A percentile compares a stretch with the other conserved stretches of the same genome.
Evolutionary conservation across 495 filamentous ascomycete species (phyloP).

Genomic region (Stereocaulon alpinum): DNA sequence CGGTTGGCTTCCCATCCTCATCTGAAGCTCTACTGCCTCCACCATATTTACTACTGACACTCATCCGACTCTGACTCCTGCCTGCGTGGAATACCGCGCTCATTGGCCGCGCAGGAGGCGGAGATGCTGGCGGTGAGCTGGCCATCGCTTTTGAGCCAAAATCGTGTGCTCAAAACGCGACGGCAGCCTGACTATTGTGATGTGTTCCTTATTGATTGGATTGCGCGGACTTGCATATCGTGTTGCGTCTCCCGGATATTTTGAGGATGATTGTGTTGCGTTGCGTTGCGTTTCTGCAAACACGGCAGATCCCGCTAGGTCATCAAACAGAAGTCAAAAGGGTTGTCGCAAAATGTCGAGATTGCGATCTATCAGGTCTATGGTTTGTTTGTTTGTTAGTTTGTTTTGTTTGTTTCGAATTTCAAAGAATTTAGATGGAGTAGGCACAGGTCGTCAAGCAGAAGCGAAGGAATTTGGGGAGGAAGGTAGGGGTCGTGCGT

Average conservation of each 20-base stretch:
- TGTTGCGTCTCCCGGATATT: conserved; percentile 2
- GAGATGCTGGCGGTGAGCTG: conserved; percentile 49
- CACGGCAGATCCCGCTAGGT: conserved; percentile 6
- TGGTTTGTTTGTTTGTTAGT: too few species aligned
- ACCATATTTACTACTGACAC: conserved; percentile 68
- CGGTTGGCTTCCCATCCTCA: conserved; percentile 71
- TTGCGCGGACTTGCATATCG: conserved; percentile 11
- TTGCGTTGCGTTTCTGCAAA: conserved; percentile 6
- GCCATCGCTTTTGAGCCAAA: conserved; percentile 32
- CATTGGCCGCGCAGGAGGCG: conserved; percentile 58
- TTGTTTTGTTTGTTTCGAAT: background rate
- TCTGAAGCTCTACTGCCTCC: conserved; percentile 82
- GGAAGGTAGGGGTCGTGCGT: background rate
- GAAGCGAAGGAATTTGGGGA: background rate
- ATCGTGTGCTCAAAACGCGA: conserved; percentile 11
- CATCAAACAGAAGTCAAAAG: background rate
- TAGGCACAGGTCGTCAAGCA: background rate
- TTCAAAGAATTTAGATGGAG: background rate
- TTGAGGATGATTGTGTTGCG: background rate
- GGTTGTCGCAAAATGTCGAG: background rate
- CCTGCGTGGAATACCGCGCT: conserved; percentile 76
- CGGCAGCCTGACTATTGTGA: conserved; percentile 8
- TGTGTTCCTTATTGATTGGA: background rate
- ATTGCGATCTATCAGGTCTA: background rate
- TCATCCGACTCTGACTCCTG: conserved; percentile 82